These are phyloP conservation scores for Saccharomycopsis capsularis DNA, from an alignment of 805 yeast species.

Conservation along the genomic window DNA sequence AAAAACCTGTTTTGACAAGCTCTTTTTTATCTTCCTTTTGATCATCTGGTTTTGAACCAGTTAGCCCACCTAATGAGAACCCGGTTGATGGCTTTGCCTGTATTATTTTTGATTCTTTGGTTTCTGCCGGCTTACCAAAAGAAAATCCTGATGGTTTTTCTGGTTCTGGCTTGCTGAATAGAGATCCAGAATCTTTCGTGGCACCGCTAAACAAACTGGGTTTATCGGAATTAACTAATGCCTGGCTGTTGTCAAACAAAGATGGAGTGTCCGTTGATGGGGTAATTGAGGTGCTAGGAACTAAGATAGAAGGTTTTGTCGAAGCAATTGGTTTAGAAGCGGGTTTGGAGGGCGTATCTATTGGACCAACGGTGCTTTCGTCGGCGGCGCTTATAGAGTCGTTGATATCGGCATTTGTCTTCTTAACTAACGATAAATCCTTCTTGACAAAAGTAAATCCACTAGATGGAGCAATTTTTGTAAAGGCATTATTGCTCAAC, in stretches of 20 bases:
- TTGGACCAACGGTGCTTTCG: neutral
- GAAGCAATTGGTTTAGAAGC: too few species aligned
- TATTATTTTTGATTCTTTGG: too few species aligned
- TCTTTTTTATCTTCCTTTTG: too few species aligned
- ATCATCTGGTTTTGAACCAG: too few species aligned
- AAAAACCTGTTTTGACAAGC: slow-evolving; percentile 1
- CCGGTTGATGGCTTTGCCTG: too few species aligned
- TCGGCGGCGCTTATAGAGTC: neutral
- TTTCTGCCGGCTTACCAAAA: slow-evolving; percentile 9
- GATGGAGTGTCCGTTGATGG: neutral
- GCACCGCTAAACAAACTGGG: neutral
- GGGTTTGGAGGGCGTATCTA: neutral
- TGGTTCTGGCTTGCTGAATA: neutral
- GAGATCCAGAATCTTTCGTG: neutral
- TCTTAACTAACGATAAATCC: neutral
- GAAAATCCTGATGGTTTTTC: neutral
- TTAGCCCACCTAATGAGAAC: too few species aligned
- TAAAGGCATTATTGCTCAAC: neutral
- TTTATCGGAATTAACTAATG: neutral
- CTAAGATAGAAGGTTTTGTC: neutral
- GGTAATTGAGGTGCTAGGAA: neutral
- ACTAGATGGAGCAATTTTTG: slow-evolving; percentile 7
- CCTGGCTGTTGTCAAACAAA: neutral
- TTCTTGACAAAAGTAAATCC: slow-evolving; percentile 12
- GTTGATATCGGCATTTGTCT: neutral